phyloP scores from a whole-genome alignment of 768 basidiomycete genomes.

The Cubamyces sp. region DNA sequence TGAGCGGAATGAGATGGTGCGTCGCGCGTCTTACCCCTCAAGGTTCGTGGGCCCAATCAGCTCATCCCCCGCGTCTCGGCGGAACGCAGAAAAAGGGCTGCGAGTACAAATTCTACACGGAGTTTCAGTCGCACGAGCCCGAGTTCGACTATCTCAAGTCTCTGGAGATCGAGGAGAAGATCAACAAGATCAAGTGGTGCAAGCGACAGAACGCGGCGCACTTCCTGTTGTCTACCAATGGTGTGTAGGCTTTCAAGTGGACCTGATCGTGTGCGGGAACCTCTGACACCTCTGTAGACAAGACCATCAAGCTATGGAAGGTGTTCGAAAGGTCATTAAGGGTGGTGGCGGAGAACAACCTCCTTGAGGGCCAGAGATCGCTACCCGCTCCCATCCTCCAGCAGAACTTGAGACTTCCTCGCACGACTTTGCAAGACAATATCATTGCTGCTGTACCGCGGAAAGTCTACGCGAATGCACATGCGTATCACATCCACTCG shows the following conservation, averaged over 20 bases:
- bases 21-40: constrained; percentile 33
- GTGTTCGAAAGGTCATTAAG: constrained; percentile 98
- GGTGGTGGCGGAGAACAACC: constrained; percentile 96
- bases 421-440: constrained; percentile 93
- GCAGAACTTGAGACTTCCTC: constrained; percentile 80
- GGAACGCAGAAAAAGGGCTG: constrained; percentile 91
- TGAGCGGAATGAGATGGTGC: constrained; percentile 95
- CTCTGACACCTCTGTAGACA: constrained; percentile 64
- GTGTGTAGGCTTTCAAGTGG: constrained; percentile 47
- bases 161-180: constrained; percentile 99
- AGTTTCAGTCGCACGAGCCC: constrained; percentile 99
- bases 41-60: not conserved
- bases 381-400: constrained; percentile 61
- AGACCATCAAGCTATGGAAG: constrained; percentile 99
- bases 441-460: constrained; percentile 98
- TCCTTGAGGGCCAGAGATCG: constrained; percentile 76
- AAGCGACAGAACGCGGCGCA: constrained; percentile 97
- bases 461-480: constrained; percentile 98
- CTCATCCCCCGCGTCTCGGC: constrained; percentile 9
- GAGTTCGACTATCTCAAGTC: constrained; percentile 99
- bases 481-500: constrained; percentile 99
- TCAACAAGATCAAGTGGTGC: constrained; percentile 99
- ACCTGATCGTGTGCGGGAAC: constrained; percentile 1
- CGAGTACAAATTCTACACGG: constrained; percentile 99
- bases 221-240: constrained; percentile 96